Percentiles rank a stretch among this genome's conserved stretches.
Evolutionary conservation across 345 rosid species (phyloP).

Genomic region (Salix exigua): DNA sequence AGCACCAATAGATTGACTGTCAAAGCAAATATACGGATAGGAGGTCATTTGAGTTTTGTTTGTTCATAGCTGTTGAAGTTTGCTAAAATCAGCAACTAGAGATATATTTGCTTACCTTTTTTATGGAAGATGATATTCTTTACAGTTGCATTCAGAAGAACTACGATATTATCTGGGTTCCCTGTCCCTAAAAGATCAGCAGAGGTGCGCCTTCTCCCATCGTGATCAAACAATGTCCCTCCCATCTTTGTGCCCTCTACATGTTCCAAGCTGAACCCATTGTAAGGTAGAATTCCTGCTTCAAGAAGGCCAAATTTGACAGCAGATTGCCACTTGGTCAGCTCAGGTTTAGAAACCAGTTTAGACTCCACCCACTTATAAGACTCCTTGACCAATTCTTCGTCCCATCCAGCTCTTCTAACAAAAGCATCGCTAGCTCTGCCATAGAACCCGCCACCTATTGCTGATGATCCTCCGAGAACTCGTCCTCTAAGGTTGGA

Average conservation of each 20-base stretch:
- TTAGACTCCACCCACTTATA: constrained; percentile 72
- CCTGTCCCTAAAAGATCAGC: constrained; percentile 65
- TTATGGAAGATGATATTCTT: constrained; percentile 43
- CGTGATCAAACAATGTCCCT: constrained; percentile 54
- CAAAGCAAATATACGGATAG: background rate
- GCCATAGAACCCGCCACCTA: constrained; percentile 71
- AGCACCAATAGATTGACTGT: background rate
- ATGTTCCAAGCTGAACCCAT: constrained; percentile 65
- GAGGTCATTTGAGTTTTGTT: too few species aligned
- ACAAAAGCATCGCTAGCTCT: constrained; percentile 60
- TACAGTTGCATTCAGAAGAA: constrained; percentile 60
- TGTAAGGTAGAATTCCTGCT: constrained; percentile 64
- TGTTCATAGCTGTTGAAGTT: too few species aligned
- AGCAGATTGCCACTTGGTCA: constrained; percentile 66
- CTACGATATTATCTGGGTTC: constrained; percentile 39
- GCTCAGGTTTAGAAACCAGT: constrained; percentile 48
- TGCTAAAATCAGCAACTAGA: background rate
- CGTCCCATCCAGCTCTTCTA: constrained; percentile 53
- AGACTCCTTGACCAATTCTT: constrained; percentile 51
- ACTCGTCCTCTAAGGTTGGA: constrained; percentile 51
- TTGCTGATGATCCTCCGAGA: constrained; percentile 66
- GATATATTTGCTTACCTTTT: constrained; percentile 22
- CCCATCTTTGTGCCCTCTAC: constrained; percentile 70
- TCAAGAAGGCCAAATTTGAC: constrained; percentile 64
- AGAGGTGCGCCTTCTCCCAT: constrained; percentile 60